Evolutionary conservation across 345 rosid genomes (phyloP).

Genomic region (Bruguiera gymnorhiza): DNA sequence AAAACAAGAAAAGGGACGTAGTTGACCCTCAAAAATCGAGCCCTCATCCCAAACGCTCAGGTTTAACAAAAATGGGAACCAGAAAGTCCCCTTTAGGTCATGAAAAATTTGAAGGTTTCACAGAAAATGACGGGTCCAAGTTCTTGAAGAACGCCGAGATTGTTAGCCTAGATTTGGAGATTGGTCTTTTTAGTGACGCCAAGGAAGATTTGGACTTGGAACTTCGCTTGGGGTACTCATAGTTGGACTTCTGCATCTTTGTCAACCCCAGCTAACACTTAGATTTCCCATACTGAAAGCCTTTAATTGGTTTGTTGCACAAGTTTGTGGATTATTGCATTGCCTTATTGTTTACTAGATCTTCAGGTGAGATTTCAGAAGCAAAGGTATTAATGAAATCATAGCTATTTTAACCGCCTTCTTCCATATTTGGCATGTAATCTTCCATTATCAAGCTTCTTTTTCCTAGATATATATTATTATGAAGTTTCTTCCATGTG

Average conservation of each 20-base stretch:
- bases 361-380: neutral
- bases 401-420: too few species aligned
- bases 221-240: slow-evolving; percentile 80
- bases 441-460: neutral
- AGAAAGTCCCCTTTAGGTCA: slow-evolving; percentile 16
- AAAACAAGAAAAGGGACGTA: slow-evolving; percentile 23
- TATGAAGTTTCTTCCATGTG: neutral
- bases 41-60: slow-evolving; percentile 26
- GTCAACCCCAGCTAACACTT: neutral
- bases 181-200: slow-evolving; percentile 48
- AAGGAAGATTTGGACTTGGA: slow-evolving; percentile 80
- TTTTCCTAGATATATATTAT: neutral
- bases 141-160: slow-evolving; percentile 37
- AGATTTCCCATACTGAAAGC: neutral
- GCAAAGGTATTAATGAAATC: neutral
- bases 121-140: slow-evolving; percentile 31
- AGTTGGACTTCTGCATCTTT: slow-evolving; percentile 17
- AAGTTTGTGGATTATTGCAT: neutral
- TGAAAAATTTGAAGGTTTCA: slow-evolving; percentile 12
- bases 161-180: slow-evolving; percentile 63
- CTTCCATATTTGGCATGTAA: neutral
- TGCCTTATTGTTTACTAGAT: too few species aligned
- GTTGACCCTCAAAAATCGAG: slow-evolving; percentile 23
- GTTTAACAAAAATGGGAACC: slow-evolving; percentile 16
- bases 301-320: neutral